A percentile compares a stretch with the other conserved stretches of the same genome.
Evolutionary conservation across 2,329 filamentous ascomycete genomes (phyloP).

Genomic region (Pseudomassariella vexata): DNA sequence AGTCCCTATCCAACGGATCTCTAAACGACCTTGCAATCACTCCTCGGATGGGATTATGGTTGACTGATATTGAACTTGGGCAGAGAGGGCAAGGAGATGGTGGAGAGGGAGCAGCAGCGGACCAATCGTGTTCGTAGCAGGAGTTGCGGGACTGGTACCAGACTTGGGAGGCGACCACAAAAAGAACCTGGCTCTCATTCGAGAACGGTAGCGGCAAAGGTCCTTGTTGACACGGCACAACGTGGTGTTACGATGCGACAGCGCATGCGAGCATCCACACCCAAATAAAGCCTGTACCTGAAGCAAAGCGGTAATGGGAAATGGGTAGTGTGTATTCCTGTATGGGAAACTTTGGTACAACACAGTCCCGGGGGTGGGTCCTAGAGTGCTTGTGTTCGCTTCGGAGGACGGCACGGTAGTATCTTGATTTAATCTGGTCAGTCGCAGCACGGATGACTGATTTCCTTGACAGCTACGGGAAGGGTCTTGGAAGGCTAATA

Average conservation of each 20-base stretch:
- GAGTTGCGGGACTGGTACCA: conserved; percentile 15
- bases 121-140: conserved; percentile 20
- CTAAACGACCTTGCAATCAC: too few species aligned
- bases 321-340: conserved; percentile 13
- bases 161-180: conserved; percentile 17
- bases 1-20: too few species aligned
- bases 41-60: too few species aligned
- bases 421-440: background rate
- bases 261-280: conserved; percentile 17
- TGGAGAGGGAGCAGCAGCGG: conserved; percentile 17
- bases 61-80: too few species aligned
- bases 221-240: conserved; percentile 14
- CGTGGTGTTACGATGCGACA: conserved; percentile 16
- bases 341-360: conserved; percentile 15
- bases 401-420: background rate
- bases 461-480: background rate
- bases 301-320: conserved; percentile 13
- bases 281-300: conserved; percentile 14
- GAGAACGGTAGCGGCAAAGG: conserved; percentile 17
- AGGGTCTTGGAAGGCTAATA: conserved; percentile 6
- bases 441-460: background rate
- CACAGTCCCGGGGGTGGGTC: conserved; percentile 11
- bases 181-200: conserved; percentile 17
- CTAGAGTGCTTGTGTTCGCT: background rate
- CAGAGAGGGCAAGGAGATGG: too few species aligned